Evolutionary conservation across 148 eudicot genomes (phyloP), one percentile per base, ranked within the genome.

Genomic region (Persicaria tinctoria): DNA sequence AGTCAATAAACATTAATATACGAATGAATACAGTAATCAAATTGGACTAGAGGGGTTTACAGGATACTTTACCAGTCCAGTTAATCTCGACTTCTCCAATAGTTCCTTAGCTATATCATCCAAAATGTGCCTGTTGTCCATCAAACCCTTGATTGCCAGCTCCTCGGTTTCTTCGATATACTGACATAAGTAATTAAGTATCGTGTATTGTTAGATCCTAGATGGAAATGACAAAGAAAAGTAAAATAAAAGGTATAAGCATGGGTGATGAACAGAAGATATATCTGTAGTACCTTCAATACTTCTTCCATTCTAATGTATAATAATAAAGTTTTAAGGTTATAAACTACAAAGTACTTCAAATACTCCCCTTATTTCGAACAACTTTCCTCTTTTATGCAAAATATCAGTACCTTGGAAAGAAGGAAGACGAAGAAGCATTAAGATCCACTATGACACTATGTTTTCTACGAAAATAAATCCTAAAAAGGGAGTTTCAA

Each of bases 161-260:
- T 88, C 98, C 81, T 93, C 97, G 1, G 94, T 89, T 83, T 91
- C 98, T 78, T 91, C 90, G 77, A 93, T 89, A 83, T 89, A 91
- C 98, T 93, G 89, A 73, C 77, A 80, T 44, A 77, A n/a, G 38
- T 53, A 9, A 5, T n/a, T 27, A 38, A 27, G 46, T 32, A 32
- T 32, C 41, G 3, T 32, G 41, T 32, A 0, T 32, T 32, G 41
- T 32, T 2, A 32, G 41, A 32, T 32, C 41, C 3, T 32, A 32
- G 41, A 32, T 2, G 41, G 41, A 32, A 32, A 32, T 32, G 41
- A 32, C 2, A 32, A 32, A 32, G 41, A 32, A 32, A 32, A 32
- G 41, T 32, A 32, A 32, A 32, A 32, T 32, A 32, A 32, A 32
- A 32, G 41, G 41, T 17, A 14, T 14, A 54, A 3, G 59, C 59